These are phyloP conservation scores for Obba rivulosa DNA, from an alignment of 768 basidiomycete species.

Conservation along the genomic window DNA sequence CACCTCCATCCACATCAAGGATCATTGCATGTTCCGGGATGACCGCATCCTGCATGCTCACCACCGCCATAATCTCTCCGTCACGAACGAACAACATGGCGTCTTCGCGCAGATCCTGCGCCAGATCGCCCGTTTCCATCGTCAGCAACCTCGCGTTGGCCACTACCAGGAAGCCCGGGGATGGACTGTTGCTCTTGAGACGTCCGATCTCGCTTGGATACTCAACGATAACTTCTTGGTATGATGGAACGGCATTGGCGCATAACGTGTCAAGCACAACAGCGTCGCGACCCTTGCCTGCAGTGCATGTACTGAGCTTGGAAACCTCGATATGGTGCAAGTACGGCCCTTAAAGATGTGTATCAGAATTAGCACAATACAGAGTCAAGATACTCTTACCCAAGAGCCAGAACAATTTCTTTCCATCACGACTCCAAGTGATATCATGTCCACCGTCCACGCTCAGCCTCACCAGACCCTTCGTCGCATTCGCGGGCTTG, in stretches of 20 bases:
- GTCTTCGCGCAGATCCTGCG: conserved; percentile 44
- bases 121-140: conserved; percentile 51
- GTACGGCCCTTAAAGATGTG: conserved; percentile 43
- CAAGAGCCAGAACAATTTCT: conserved; percentile 67
- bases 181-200: conserved; percentile 46
- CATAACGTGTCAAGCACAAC: conserved; percentile 60
- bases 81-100: conserved; percentile 49
- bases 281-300: conserved; percentile 42
- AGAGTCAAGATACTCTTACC: conserved; percentile 35
- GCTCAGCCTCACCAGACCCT: conserved; percentile 56
- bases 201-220: conserved; percentile 59
- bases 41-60: conserved; percentile 32
- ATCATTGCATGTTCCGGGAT: conserved; percentile 26
- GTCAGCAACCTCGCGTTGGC: conserved; percentile 67
- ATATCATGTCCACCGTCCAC: conserved; percentile 72
- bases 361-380: neutral
- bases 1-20: conserved; percentile 61
- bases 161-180: conserved; percentile 47
- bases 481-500: conserved; percentile 62
- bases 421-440: conserved; percentile 58
- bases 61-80: conserved; percentile 44
- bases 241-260: conserved; percentile 48
- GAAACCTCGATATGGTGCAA: conserved; percentile 58
- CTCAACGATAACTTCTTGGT: conserved; percentile 52
- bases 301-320: conserved; percentile 43